Evolutionary conservation across 2,329 filamentous ascomycete species (phyloP), one percentile per base, ranked within the genome.

Genomic region (Botrytis tulipae): DNA sequence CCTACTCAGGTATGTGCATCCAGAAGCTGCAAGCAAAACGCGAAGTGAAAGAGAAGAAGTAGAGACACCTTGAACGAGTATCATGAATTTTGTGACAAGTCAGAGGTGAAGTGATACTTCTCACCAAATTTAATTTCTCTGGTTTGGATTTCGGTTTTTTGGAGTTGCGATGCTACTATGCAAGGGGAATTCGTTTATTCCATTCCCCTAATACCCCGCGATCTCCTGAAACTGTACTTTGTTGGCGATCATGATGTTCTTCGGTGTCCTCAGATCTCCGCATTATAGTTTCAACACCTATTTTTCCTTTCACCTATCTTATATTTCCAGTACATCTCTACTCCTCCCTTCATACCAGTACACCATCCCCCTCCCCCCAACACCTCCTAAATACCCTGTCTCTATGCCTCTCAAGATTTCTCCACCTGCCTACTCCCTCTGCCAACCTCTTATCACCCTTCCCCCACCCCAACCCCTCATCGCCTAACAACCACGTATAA

Each of bases 401-500:
- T 72, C 88, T 85, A 83, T 95, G 92, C 78, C 82, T 83, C 73
- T 92, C 87, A 75, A 98, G 84, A 77, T 89, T 90, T 10, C 85
- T 84, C 78, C 89, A 87, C 73, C 84, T 84, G 70, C 81, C 82
- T 73, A 97, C 80, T 69, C 88, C 83, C 72, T 87, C 85, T 22
- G 82, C 84, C 70, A 97, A 83, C 71, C 62, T 72, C 32, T 6
- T 68, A 60, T 85, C 84, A 74, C 86, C 87, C 73, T 93, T 89
- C 74, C 84, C 84, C 92, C 93, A 95, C 76, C 77, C 77, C 61
- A 80, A 79, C 2, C 78, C 79, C 48, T 90, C 86, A 74, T 92
- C 89, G 70, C 97, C 83, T 70, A 98, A 85, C 69, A 97, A 84
- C 82, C 97, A 90, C 0, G 93, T 95, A 82, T 98, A 99, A 5